Base-by-base conservation (phyloP, 805 yeast species). In the Yarrowia sp. region DNA sequence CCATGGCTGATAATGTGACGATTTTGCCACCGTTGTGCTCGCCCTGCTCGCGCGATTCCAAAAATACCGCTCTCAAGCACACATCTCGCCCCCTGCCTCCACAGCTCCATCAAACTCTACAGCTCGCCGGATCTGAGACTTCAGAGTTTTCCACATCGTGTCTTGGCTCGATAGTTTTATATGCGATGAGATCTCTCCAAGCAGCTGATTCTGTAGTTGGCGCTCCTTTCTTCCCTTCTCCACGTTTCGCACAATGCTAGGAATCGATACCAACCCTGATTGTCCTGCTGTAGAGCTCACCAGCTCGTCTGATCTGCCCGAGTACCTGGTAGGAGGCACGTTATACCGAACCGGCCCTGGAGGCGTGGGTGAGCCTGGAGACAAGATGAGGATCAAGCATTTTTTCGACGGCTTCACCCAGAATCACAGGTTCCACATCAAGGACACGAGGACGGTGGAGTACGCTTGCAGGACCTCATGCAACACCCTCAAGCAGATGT, bases 341-440 rank as follows among this genome's bases (percentile, higher is more conserved):
- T 19, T 59, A 42, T 59, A 59, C 35, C 32, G 65, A 35, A 59
- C 65, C 2, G 65, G 65, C 0, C 65, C 65, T 15, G 65, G 65
- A 16, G 65, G 52, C 19, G 41, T 59, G 2, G 65, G 65, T 8
- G 52, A 59, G 14, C 2, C 26, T 0, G 2, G 15, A 1, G 65
- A 59, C 52, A 43, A 43, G 16, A n/a, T 45, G 43, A n/a, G 5
- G 8, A 43, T 45, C 26, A 32, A 19, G 22, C 65, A 59, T 16
- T 59, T 59, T 8, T 59, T 59, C 19, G 65, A 59, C 42, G 65
- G 65, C 5, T 59, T 59, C 14, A 35, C 65, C 4, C 65, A 59
- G 35, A 59, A 59, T 16, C 65, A 59, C 42, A 5, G 65, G 43
- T 59, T 59, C n/a, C 65, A 59, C 42, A 16, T 59, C 14, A 35